phyloP scores from a whole-genome alignment of 176 grass and related monocot genomes.

The Dactylis glomerata region DNA sequence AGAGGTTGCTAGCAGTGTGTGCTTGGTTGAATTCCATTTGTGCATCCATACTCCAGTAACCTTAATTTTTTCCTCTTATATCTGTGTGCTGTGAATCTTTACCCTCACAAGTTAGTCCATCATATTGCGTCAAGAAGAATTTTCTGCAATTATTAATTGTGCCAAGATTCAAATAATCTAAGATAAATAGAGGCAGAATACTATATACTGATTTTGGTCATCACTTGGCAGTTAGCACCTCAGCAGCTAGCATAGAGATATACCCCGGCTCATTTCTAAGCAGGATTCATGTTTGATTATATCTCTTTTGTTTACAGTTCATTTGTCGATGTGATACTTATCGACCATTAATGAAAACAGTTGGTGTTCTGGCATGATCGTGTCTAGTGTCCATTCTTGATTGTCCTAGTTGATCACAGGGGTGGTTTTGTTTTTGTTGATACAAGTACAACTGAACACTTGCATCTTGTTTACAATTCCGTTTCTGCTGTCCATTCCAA shows the following conservation, averaged over 20 bases:
- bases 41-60: neutral
- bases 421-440: neutral
- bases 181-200: neutral
- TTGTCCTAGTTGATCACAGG: conserved; percentile 12
- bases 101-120: neutral
- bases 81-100: neutral
- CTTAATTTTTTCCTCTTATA: neutral
- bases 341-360: neutral
- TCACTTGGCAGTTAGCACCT: neutral
- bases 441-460: neutral
- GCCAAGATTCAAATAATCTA: neutral
- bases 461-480: neutral
- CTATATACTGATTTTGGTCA: neutral
- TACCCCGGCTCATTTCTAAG: too few relatives aligned
- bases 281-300: neutral
- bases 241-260: neutral
- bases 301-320: neutral
- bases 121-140: neutral
- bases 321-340: neutral
- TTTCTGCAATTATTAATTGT: neutral
- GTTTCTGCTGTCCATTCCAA: neutral
- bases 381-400: conserved; percentile 18
- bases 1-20: conserved; percentile 9
- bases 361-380: neutral
- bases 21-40: conserved; percentile 1